phyloP scores from a whole-genome alignment of 2,329 filamentous ascomycete species.

The Fusarium lateritium region DNA sequence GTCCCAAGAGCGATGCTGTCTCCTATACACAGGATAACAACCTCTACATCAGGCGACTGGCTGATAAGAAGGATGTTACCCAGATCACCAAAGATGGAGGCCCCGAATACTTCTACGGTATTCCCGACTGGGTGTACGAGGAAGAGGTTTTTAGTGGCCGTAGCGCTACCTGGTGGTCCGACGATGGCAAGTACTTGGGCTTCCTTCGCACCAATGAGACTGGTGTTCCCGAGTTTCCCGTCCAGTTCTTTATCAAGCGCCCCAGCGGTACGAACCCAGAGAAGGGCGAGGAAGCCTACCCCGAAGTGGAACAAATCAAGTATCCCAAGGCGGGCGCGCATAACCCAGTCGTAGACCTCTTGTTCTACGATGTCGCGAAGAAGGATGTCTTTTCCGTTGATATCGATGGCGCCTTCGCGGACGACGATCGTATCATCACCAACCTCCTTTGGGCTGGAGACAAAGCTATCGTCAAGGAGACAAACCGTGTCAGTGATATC shows the following conservation, averaged over 20 bases:
- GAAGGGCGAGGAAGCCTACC: conserved; percentile 85
- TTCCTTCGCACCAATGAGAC: conserved; percentile 97
- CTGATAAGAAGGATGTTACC: conserved; percentile 68
- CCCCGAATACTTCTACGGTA: conserved; percentile 90
- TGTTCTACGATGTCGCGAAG: conserved; percentile 88
- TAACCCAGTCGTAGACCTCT: conserved; percentile 89
- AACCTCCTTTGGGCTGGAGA: conserved; percentile 92
- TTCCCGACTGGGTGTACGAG: conserved; percentile 98
- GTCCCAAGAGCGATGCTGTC: conserved; percentile 86
- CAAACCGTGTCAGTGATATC: conserved; percentile 94
- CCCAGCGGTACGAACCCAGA: conserved; percentile 81
- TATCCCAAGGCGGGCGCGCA: conserved; percentile 96
- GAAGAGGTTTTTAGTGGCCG: conserved; percentile 76
- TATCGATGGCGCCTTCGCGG: conserved; percentile 81
- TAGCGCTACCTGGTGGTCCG: conserved; percentile 95
- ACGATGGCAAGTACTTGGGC: conserved; percentile 88
- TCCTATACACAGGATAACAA: conserved; percentile 95
- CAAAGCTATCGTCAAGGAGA: conserved; percentile 90
- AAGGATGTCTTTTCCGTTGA: conserved; percentile 85
- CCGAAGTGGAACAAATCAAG: conserved; percentile 92
- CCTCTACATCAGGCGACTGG: conserved; percentile 80
- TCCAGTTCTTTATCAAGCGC: conserved; percentile 92
- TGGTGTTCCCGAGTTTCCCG: conserved; percentile 88
- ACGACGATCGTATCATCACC: conserved; percentile 90
- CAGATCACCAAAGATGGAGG: conserved; percentile 91